Evolutionary conservation across 2,329 filamentous ascomycete species (phyloP).

Genomic region (Fusarium torreyae): DNA sequence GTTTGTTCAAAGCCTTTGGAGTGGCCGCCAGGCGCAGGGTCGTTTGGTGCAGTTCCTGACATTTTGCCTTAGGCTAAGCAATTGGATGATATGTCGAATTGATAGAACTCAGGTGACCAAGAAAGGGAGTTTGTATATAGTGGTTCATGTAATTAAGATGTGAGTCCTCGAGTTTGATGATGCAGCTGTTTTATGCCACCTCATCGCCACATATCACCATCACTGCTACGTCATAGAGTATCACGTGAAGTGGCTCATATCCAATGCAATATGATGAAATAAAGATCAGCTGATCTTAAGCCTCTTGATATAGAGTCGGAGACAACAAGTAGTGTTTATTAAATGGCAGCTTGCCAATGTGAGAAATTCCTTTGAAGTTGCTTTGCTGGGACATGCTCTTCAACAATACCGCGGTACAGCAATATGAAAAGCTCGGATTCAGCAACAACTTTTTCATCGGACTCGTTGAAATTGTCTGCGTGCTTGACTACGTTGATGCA

Average conservation of each 20-base stretch:
- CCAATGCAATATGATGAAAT: background rate
- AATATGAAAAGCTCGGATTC: too few species aligned
- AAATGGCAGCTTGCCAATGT: too few species aligned
- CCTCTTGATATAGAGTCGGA: too few species aligned
- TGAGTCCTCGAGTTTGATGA: background rate
- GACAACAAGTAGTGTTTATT: too few species aligned
- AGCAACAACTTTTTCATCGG: too few species aligned
- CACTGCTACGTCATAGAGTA: conserved; percentile 16
- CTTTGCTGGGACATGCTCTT: too few species aligned
- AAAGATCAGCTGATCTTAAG: too few species aligned
- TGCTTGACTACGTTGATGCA: too few species aligned
- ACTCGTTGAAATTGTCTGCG: too few species aligned
- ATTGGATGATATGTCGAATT: too few species aligned
- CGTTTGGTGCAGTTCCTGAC: conserved; percentile 28
- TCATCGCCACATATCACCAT: conserved; percentile 5
- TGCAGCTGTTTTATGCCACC: background rate
- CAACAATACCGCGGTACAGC: too few species aligned
- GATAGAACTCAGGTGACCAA: background rate
- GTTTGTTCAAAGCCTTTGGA: conserved; percentile 11
- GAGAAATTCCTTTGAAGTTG: too few species aligned
- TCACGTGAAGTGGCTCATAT: conserved; percentile 3
- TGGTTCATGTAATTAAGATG: background rate
- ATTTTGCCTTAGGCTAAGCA: background rate
- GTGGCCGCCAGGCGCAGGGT: conserved; percentile 15
- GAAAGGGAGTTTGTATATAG: background rate